phyloP scores from a whole-genome alignment of 257 asterid species.

The Cruciata laevipes region DNA sequence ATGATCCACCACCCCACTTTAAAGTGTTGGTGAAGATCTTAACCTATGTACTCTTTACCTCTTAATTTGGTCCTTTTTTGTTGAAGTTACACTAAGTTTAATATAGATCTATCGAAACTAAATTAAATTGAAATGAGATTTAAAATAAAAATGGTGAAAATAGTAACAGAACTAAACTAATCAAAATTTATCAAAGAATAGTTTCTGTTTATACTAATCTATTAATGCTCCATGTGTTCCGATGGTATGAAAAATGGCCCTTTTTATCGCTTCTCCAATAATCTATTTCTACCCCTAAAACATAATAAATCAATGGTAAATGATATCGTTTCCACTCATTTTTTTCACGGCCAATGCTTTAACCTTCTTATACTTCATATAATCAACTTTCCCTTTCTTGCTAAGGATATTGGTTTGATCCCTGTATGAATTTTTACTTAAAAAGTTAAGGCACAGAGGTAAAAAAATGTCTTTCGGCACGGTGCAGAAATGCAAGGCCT shows the following conservation, averaged over 20 bases:
- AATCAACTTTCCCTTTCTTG: neutral
- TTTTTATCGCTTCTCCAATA: constrained; percentile 7
- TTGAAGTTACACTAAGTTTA: too few relatives aligned
- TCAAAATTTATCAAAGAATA: neutral
- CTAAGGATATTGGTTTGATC: neutral
- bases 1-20: too few relatives aligned
- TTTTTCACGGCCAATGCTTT: neutral
- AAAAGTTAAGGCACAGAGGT: neutral
- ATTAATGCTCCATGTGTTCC: constrained; percentile 2
- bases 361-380: neutral
- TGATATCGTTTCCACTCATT: neutral
- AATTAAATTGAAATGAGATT: too few relatives aligned
- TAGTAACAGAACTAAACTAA: neutral
- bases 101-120: too few relatives aligned
- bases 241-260: constrained; percentile 9
- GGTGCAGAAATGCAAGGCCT: constrained; percentile 51
- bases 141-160: too few relatives aligned
- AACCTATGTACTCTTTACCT: too few relatives aligned
- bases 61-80: too few relatives aligned
- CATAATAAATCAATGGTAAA: neutral
- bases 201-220: too few relatives aligned
- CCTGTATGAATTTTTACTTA: neutral
- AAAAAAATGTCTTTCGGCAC: constrained; percentile 48
- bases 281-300: constrained; percentile 7
- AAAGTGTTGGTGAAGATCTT: too few relatives aligned